phyloP scores from a whole-genome alignment of 306 rosid genomes.

The Cucurbita pepo region DNA sequence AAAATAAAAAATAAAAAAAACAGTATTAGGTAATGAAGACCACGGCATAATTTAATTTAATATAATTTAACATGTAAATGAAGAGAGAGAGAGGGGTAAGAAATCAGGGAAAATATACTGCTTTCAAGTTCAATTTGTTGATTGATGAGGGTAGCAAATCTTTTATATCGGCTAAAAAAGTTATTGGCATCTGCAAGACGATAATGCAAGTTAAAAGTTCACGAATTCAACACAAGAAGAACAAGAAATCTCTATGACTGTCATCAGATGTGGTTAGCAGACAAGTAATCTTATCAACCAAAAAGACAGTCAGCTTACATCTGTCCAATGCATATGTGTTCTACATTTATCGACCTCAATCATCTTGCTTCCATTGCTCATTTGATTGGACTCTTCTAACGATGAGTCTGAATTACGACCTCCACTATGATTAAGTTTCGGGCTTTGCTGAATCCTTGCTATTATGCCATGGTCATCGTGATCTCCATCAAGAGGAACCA shows the following conservation, averaged over 20 bases:
- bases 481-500: conserved; percentile 19
- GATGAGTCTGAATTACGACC: conserved; percentile 14
- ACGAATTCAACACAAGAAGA: background rate
- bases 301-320: conserved; percentile 35
- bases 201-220: background rate
- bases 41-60: background rate
- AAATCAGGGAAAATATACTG: conserved; percentile 21
- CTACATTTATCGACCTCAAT: conserved; percentile 19
- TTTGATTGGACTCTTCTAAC: conserved; percentile 13
- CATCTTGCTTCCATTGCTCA: conserved; percentile 20
- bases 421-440: conserved; percentile 22
- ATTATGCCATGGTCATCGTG: conserved; percentile 12
- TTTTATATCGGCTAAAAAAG: conserved; percentile 26
- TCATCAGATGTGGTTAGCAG: background rate
- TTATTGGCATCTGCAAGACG: conserved; percentile 42
- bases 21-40: background rate
- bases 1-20: background rate
- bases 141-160: conserved; percentile 46
- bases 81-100: background rate
- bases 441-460: conserved; percentile 18
- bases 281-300: background rate
- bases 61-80: conserved; percentile 6
- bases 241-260: background rate
- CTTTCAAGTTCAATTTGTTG: conserved; percentile 34
- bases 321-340: conserved; percentile 30